phyloP scores from a whole-genome alignment of 2,329 filamentous ascomycete genomes.

The Tolypocladium amazonense region DNA sequence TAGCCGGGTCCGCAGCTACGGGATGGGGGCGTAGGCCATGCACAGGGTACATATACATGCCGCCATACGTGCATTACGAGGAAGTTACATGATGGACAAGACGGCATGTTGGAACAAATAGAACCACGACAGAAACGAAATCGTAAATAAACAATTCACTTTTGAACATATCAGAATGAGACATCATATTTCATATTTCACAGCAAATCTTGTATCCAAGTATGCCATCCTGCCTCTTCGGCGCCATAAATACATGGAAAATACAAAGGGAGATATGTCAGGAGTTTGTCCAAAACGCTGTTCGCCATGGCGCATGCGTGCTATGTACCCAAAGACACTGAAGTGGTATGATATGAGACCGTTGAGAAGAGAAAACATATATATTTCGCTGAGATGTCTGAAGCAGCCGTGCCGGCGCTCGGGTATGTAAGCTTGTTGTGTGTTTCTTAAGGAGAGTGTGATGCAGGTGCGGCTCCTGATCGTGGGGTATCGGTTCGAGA shows the following conservation, averaged over 20 bases:
- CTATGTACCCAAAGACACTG: background rate
- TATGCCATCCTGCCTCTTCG: background rate
- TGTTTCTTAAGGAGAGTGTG: background rate
- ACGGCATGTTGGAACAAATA: background rate
- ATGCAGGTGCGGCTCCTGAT: background rate
- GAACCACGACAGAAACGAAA: background rate
- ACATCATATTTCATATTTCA: background rate
- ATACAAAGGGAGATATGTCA: too few relatives aligned
- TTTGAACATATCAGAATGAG: background rate
- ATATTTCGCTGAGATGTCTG: background rate
- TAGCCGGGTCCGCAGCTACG: conserved; percentile 55
- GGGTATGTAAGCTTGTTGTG: background rate
- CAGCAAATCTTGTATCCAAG: background rate
- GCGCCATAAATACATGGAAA: background rate
- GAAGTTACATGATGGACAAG: background rate
- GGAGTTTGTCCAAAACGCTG: background rate
- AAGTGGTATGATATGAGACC: background rate
- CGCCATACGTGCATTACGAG: background rate
- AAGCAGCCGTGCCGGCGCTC: background rate
- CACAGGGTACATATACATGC: background rate
- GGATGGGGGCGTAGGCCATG: conserved; percentile 26
- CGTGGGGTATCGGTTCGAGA: background rate
- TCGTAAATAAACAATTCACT: background rate
- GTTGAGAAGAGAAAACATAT: background rate
- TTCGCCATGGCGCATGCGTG: background rate